These are phyloP conservation scores for Wakefieldia striispora DNA, from an alignment of 768 basidiomycete genomes.

Conservation along the genomic window DNA sequence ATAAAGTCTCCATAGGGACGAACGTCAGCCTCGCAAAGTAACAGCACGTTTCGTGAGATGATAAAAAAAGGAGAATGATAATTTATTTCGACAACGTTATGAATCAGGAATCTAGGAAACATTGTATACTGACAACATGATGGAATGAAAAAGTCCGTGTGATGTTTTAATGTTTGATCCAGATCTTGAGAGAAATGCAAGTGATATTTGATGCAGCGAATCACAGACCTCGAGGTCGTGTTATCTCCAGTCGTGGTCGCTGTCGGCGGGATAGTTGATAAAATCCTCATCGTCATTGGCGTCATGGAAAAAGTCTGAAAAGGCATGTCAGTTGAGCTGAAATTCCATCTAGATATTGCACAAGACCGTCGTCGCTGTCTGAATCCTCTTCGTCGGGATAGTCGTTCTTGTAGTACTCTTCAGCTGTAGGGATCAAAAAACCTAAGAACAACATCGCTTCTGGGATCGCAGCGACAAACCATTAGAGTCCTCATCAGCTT, in stretches of 20 bases:
- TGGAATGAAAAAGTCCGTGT: conserved; percentile 15
- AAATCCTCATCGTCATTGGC: conserved; percentile 48
- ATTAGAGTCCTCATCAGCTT: conserved; percentile 84
- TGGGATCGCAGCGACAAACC: conserved; percentile 39
- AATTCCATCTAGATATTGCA: conserved; percentile 4
- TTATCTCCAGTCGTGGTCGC: conserved; percentile 35
- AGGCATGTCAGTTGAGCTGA: neutral
- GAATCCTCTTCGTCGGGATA: conserved; percentile 71
- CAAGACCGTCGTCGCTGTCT: conserved; percentile 41
- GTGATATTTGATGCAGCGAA: conserved; percentile 12
- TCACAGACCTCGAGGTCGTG: conserved; percentile 1
- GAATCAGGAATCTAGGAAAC: conserved; percentile 9
- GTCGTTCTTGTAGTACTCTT: conserved; percentile 84
- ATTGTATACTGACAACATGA: conserved; percentile 16
- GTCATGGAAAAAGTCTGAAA: conserved; percentile 59
- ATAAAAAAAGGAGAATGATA: neutral
- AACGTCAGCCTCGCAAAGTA: neutral
- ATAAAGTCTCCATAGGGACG: neutral
- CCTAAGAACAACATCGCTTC: neutral
- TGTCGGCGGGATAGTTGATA: conserved; percentile 28
- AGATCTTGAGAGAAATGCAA: conserved; percentile 17
- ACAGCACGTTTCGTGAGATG: neutral
- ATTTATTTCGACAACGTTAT: neutral
- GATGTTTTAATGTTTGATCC: conserved; percentile 19
- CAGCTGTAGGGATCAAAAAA: conserved; percentile 42